Evolutionary conservation across 148 eudicot genomes (phyloP), one percentile per base, ranked within the genome.

Genomic region (Gaultheria prostrata): DNA sequence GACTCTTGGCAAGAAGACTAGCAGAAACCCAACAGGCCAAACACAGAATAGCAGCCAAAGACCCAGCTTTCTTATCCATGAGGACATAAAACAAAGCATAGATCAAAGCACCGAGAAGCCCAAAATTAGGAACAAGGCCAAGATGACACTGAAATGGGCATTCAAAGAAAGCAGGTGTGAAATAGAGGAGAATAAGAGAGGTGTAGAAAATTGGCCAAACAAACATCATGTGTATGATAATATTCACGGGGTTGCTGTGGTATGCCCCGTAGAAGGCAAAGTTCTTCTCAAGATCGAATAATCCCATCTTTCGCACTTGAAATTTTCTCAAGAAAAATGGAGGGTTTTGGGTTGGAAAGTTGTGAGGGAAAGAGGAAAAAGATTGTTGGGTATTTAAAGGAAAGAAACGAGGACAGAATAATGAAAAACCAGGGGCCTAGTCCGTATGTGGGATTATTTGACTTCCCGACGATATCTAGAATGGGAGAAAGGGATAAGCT

Each of bases 1-100:
- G 72, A 11, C 28, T 28, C 39, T 67, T 67, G 14, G 72, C 72
- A 67, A 67, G 39, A 67, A 67, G 72, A 67, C 72, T 67, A 13
- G 72, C 35, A 67, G 72, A 67, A 30, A 67, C 72, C 72, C 72
- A 67, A 30, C 72, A 67, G 35, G 8, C 4, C 18, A 67, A 67
- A 67, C 72, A 67, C 0, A 67, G 39, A 67, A 13, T 6, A 28
- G 72, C 72, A 30, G 72, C 72, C 72, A 67, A 28, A 30, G 35
- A 67, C 72, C 72, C 72, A 67, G 72, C 72, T 67, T 67, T 67
- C 72, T 67, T 67, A 30, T 67, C 72, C 72, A 67, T 67, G 0
- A 28, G 14, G 17, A 67, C 1, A 67, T 67, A 67, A 28, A 67
- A 67, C 72, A 67, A 67, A 67, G 72, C 17, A 67, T 67, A 67